phyloP scores from a whole-genome alignment of 345 rosid genomes.

The Eucalyptus regnans region DNA sequence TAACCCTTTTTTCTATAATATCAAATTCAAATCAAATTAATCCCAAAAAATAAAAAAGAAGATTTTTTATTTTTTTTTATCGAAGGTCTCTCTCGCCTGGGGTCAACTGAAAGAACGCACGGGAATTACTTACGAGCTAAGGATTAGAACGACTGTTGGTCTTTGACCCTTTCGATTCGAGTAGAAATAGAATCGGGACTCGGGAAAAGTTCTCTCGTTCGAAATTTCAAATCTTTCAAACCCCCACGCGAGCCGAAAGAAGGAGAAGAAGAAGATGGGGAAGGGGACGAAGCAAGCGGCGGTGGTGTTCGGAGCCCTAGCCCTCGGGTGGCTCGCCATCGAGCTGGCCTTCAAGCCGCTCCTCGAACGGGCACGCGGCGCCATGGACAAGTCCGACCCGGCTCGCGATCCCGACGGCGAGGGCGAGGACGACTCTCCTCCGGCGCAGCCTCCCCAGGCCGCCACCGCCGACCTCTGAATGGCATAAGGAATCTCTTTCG shows the following conservation, averaged over 20 bases:
- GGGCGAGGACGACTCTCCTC: background rate
- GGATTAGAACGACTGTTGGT: background rate
- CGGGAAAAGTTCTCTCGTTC: background rate
- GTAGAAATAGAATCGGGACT: background rate
- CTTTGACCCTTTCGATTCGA: background rate
- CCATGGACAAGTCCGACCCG: slow-evolving; percentile 65
- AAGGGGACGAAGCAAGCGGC: slow-evolving; percentile 33
- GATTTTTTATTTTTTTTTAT: no score
- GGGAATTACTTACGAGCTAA: background rate
- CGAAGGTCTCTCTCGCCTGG: background rate
- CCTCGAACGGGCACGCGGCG: slow-evolving; percentile 45
- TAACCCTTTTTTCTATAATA: background rate
- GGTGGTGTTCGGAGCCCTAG: slow-evolving; percentile 60
- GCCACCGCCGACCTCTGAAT: background rate
- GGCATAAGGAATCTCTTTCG: background rate
- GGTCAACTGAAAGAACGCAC: background rate
- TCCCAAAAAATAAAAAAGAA: background rate
- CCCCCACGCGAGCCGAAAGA: background rate
- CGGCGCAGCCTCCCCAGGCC: background rate
- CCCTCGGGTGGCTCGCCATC: slow-evolving; percentile 70
- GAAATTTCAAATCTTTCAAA: background rate
- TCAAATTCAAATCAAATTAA: background rate
- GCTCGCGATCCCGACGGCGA: slow-evolving; percentile 45
- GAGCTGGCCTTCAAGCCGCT: slow-evolving; percentile 76
- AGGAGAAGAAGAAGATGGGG: background rate